Base-by-base conservation (phyloP, 2,329 filamentous ascomycete species). In the Aspergillus tamarii region DNA sequence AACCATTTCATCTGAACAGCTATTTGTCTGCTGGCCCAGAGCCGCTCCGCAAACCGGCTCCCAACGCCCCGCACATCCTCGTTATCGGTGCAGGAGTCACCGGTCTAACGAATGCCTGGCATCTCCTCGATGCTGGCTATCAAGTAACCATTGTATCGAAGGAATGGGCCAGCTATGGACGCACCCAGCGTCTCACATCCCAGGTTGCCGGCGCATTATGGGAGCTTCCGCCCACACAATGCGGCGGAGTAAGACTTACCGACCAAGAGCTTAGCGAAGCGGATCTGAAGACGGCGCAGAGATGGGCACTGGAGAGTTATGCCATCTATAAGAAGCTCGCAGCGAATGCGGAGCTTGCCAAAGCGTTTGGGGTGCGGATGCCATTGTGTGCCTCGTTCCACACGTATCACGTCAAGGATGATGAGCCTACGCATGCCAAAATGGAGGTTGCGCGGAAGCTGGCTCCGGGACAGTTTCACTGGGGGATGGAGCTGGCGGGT, bases 161-260 rank as follows among this genome's bases (percentile, higher is more conserved):
- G 55, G 74, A 80, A 45, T 83, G 81, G 81, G 80, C 76, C 21
- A 60, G 52, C 10, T 73, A 66, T 26, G 75, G 62, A 63, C 67
- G 73, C 21, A 68, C 74, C 36, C 69, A 78, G 36, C 80, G 81
- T 12, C 67, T 83, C 39, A 83, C 81, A 1, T 82, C 81, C 0
- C 81, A 83, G 65, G 80, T 83, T 58, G 80, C 81, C 1, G 82
- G 81, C 14, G 81, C 82, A 0, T 73, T 83, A 2, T 84, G 81
- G 82, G 81, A 84, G 64, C 81, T 74, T 58, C 81, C 30, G 0
- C 81, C 81, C 0, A 80, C 79, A 0, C 80, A 79, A 2, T 84
- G 82, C 64, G 82, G 81, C 4, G 16, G 23, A 16, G 23, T 66
- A 26, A 16, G 43, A 21, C n/a, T 23, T 4, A 23, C 21, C 0